Base-by-base conservation (phyloP, 2,329 filamentous ascomycete species). In the Magnaporthiopsis poae region DNA sequence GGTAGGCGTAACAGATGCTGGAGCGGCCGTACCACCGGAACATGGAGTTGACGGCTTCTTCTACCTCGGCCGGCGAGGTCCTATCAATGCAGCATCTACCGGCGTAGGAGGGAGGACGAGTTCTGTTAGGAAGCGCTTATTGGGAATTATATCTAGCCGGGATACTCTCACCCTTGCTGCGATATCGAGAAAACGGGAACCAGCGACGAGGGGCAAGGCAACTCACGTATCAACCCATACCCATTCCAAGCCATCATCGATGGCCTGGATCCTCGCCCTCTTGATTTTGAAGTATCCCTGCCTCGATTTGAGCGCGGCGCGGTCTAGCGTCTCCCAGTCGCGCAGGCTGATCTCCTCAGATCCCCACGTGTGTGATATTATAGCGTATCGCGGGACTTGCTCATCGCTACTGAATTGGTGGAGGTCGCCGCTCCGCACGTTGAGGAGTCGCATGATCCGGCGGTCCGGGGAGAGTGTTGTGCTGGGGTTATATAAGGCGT, bases 261-360 rank as follows among this genome's bases (percentile, higher is more conserved):
- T 56, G 3, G 66, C 66, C 61, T 65, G 64, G 11, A 29, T 18
- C 33, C 64, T 62, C 11, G 39, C 56, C n/a, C 39, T 29, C 39
- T 64, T 66, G 36, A 66, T 62, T 35, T 66, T 67, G 13, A 67
- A 61, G 25, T 67, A 65, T 3, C 63, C 60, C 36, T 35, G 27
- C 15, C 33, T 56, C 39, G 31, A 12, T 11, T 46, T 46, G 2
- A 65, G 52, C 11, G 56, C 63, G 15, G 33, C n/a, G 27, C n/a
- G 25, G 18, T 60, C 27, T 12, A 67, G 62, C 9, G 59, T 59
- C 21, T 60, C 35, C 66, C 62, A 64, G 31, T 67, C 60, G 13
- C n/a, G 39, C 25, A 63, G 52, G 36, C 68, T 69, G 11, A 70
- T 71, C 63, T 68, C 65, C 13, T 69, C 29, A 66, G 70, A 15